Evolutionary conservation across 306 rosid genomes (phyloP), one percentile per base, ranked within the genome.

Genomic region (Sindora glabra): DNA sequence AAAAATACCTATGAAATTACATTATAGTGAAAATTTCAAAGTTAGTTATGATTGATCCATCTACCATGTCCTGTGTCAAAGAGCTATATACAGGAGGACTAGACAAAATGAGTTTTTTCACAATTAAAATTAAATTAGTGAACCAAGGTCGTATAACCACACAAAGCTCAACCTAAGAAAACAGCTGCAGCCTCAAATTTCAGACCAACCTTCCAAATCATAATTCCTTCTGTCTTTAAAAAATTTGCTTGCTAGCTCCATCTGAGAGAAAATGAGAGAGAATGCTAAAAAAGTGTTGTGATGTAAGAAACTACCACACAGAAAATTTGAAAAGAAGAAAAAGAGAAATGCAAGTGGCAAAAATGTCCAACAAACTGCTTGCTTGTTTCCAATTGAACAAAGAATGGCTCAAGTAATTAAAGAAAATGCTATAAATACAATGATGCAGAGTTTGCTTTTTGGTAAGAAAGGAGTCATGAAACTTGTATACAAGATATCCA

Each of bases 191-290:
- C 47, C 44, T 27, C 23, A 44, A 64, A 54, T 64, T 33, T 78
- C 18, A 52, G 36, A 68, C 74, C 62, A 62, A 85, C 98, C 98
- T 85, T 88, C 86, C 49, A 91, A 85, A 74, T 91, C 95, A 40
- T 88, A 60, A 62, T 79, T 66, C 59, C 96, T 86, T 65, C 86
- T 92, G 68, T 88, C 96, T 70, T 86, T 85, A 33, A 91, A 91
- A 69, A 91, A 91, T 4, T 41, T 85, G 49, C 84, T 79, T 4
- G 82, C 89, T 32, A 91, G 76, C 81, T 88, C 95, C 77, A 36
- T 74, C 96, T 91, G 80, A 52, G 80, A 84, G 63, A 71, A 58
- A 73, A 71, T 17, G 59, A 67, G 15, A 71, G 11, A 65, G 29
- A 40, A 55, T 21, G 42, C 40, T 59, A 53, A 67, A 48, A 70